Evolutionary conservation across 768 basidiomycete genomes (phyloP), one percentile per base, ranked within the genome.

Genomic region (Tricholomella constricta): DNA sequence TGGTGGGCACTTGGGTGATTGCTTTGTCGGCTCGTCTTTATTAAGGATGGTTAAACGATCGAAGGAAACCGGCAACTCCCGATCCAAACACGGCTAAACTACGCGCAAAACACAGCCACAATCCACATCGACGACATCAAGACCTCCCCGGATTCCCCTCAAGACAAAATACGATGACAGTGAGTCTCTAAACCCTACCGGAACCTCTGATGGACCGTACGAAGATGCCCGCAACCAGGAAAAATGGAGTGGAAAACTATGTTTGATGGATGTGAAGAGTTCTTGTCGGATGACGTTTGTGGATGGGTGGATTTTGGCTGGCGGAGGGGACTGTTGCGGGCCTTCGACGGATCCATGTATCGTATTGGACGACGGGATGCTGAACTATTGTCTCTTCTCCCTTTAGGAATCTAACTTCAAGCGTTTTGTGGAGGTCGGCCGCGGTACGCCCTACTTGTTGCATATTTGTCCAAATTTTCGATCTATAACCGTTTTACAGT

Each of bases 371-470:
- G 31, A 57, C 32, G 11, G 29, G 6, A 57, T 61, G 48, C 59
- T 62, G 40, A 63, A 17, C 6, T 19, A 19, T 17, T 50, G 48
- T 52, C 48, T 51, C 45, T 35, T 26, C n/a, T 52, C 20, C 23
- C 48, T 57, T 6, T 64, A 89, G 84, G 80, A 86, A 61, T 94
- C 91, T 66, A 93, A 86, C 71, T 98, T 98, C 83, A 87, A 88
- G 76, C 91, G 93, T 58, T 98, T 96, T 76, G 95, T 98, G 68
- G 91, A 99, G 85, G 94, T 98, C 71, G 96, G 96, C 69, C 91
- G 96, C 68, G 91, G 90, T 92, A 63, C 55, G 81, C 66, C 6
- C 17, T n/a, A 26, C 19, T 22, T 19, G 4, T 10, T 9, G 11
- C 62, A 14, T 19, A 10, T 47, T 45, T 25, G 20, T 34, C 7